These are phyloP conservation scores for Boeremia lycopersici DNA, from an alignment of 2,329 filamentous ascomycete species.

Conservation along the genomic window DNA sequence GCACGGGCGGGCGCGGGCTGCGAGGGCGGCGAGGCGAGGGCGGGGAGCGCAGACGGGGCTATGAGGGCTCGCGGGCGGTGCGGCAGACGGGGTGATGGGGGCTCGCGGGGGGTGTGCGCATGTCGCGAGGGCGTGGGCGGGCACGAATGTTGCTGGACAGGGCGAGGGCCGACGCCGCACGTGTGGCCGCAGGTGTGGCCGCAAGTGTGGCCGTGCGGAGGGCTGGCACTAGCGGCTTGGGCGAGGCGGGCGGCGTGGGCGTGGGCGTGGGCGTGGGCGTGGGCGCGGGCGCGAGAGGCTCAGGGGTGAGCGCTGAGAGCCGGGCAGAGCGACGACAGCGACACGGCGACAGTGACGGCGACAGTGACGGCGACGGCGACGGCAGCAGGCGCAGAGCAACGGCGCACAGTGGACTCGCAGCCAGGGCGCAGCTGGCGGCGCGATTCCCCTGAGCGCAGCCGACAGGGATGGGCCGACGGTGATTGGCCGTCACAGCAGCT, in stretches of 20 bases:
- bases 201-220: slow-evolving; percentile 11
- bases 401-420: slow-evolving; percentile 1
- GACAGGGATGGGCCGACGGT: slow-evolving; percentile 11
- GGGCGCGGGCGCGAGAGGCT: too few species aligned
- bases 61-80: slow-evolving; percentile 6
- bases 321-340: background rate
- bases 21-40: background rate
- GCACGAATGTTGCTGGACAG: background rate
- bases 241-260: slow-evolving; percentile 8
- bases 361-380: background rate
- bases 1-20: slow-evolving; percentile 16
- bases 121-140: background rate
- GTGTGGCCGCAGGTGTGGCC: slow-evolving; percentile 11
- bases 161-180: slow-evolving; percentile 6
- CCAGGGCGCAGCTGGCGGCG: background rate
- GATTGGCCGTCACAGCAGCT: too few species aligned
- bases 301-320: background rate
- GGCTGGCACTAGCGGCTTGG: slow-evolving; percentile 2
- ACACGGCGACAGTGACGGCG: background rate
- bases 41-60: slow-evolving; percentile 2
- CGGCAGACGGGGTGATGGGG: background rate
- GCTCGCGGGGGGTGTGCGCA: slow-evolving; percentile 7
- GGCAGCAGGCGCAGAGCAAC: slow-evolving; percentile 3
- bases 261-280: background rate
- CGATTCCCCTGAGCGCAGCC: slow-evolving; percentile 15